Conservation (phyloP, 108 stramenopile genomes). For the Aureococcus anophagefferens region DNA sequence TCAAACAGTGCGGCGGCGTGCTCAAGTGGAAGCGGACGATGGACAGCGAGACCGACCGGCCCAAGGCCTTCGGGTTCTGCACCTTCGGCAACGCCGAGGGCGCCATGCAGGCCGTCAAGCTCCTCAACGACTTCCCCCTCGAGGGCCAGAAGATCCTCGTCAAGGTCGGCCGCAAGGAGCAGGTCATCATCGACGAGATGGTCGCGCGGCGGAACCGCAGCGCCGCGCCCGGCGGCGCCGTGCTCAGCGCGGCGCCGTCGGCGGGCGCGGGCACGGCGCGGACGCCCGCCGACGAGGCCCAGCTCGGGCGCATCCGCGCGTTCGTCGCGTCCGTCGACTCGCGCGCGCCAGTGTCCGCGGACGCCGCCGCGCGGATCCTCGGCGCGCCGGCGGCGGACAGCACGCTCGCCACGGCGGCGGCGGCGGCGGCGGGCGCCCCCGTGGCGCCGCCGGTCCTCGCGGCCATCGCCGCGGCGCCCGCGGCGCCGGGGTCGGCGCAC, state of each 20-base stretch:
- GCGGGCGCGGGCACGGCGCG: no score
- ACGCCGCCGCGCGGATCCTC: no score
- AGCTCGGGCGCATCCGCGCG: not conserved
- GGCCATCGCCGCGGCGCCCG: no score
- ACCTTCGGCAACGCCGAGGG: conserved; percentile 20
- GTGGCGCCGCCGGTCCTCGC: no score
- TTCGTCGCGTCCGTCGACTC: not conserved
- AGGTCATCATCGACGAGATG: conserved; percentile 19
- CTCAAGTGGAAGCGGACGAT: conserved; percentile 29
- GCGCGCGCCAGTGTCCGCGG: not conserved
- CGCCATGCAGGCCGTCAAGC: conserved; percentile 17
- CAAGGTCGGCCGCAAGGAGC: conserved; percentile 30
- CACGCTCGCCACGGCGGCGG: no score
- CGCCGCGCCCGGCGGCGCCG: not conserved
- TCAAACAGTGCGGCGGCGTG: conserved; percentile 22
- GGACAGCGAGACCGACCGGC: conserved; percentile 15
- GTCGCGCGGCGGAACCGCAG: not conserved
- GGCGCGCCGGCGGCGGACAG: no score
- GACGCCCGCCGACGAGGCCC: not conserved
- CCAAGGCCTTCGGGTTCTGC: conserved; percentile 25
- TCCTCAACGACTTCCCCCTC: conserved; percentile 26
- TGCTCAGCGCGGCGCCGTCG: no score
- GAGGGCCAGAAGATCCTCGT: conserved; percentile 22
- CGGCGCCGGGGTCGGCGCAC: no score
- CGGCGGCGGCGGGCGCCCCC: no score